Conservation (phyloP, 2,329 filamentous ascomycete species). For the Meredithiella fracta region DNA sequence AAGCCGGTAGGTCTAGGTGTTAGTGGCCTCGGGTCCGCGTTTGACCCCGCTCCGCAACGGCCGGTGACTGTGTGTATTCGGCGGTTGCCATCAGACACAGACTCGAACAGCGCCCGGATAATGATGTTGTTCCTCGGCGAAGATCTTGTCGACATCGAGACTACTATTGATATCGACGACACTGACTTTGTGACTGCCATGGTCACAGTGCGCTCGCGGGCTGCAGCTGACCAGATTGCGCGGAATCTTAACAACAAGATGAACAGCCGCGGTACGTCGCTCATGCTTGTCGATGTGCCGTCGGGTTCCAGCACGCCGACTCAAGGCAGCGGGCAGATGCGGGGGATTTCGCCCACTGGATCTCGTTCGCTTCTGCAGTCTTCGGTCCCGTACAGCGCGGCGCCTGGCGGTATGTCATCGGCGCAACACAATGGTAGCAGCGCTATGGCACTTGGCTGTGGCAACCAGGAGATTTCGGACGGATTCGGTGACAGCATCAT, state of each 20-base stretch:
- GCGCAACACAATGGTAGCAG: constrained; percentile 41
- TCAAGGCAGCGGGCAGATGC: constrained; percentile 7
- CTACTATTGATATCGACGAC: constrained; percentile 2
- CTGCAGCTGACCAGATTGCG: constrained; percentile 8
- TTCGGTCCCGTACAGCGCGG: constrained; percentile 8
- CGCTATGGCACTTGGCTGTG: constrained; percentile 37
- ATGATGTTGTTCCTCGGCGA: constrained; percentile 13
- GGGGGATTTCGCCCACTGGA: constrained; percentile 8
- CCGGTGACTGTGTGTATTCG: constrained; percentile 9
- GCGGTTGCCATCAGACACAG: constrained; percentile 8
- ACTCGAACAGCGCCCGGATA: constrained; percentile 6
- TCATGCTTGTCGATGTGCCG: constrained; percentile 8
- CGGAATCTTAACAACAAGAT: constrained; percentile 13
- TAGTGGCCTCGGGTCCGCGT: constrained; percentile 2
- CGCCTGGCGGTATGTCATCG: constrained; percentile 14
- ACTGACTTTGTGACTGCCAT: constrained; percentile 6
- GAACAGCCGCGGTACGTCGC: constrained; percentile 11
- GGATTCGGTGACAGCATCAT: constrained; percentile 3
- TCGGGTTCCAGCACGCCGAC: constrained; percentile 12
- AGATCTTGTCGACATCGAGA: constrained; percentile 13
- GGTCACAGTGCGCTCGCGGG: constrained; percentile 11
- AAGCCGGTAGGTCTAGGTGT: not conserved
- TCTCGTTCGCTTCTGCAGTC: constrained; percentile 4
- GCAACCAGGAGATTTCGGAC: constrained; percentile 28
- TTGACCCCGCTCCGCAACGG: constrained; percentile 14